Evolutionary conservation across 2,329 filamentous ascomycete genomes (phyloP).

Genomic region (Pseudocercospora ulei): DNA sequence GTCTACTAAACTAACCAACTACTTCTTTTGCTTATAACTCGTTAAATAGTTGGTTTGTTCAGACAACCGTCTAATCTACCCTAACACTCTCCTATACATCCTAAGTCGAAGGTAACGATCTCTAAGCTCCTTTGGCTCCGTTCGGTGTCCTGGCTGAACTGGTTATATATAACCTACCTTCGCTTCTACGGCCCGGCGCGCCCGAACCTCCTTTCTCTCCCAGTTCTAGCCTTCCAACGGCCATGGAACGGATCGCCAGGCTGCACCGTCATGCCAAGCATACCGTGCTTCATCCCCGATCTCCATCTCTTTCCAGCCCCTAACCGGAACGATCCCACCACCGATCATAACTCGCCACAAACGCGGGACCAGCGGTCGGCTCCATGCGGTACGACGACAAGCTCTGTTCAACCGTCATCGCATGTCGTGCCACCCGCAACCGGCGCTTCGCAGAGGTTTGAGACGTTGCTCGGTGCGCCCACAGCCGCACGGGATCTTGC

Average conservation of each 20-base stretch:
- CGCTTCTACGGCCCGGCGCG: too few relatives aligned
- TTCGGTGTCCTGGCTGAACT: too few relatives aligned
- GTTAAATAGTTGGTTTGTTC: too few relatives aligned
- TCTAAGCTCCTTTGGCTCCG: too few relatives aligned
- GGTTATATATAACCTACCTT: too few relatives aligned
- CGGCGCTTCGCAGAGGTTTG: constrained; percentile 6
- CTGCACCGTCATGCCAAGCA: constrained; percentile 15
- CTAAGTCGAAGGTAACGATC: too few relatives aligned
- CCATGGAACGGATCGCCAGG: too few relatives aligned
- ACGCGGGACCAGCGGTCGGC: constrained; percentile 6
- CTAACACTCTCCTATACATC: too few relatives aligned
- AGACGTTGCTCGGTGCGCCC: constrained; percentile 11
- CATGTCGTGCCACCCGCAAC: constrained; percentile 1
- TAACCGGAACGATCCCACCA: not conserved
- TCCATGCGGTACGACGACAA: constrained; percentile 10
- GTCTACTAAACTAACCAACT: too few relatives aligned
- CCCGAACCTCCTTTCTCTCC: constrained; percentile 9
- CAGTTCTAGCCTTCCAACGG: constrained; percentile 4
- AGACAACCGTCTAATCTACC: too few relatives aligned
- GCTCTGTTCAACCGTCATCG: constrained; percentile 6
- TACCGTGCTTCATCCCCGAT: constrained; percentile 9
- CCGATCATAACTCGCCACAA: constrained; percentile 2
- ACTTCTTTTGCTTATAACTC: too few relatives aligned
- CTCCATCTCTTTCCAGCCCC: not conserved
- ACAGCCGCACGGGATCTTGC: constrained; percentile 9